Percentiles rank a stretch among this genome's conserved stretches.
These are phyloP conservation scores for Termitomyces bulborhizus DNA, from an alignment of 768 basidiomycete genomes.

Conservation along the genomic window DNA sequence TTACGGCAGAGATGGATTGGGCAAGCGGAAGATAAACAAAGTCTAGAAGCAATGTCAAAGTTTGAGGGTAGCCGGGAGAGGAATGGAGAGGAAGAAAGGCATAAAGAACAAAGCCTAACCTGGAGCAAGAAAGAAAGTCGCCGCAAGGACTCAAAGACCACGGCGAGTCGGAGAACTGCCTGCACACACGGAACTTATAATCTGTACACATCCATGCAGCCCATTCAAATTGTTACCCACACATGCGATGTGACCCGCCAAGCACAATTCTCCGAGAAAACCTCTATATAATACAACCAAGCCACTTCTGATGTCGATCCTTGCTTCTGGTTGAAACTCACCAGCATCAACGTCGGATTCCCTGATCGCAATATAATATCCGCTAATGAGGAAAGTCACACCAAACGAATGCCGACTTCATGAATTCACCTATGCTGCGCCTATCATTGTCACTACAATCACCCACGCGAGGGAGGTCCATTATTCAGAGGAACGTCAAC, in stretches of 20 bases:
- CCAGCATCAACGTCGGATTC: constrained; percentile 88
- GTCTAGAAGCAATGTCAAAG: background rate
- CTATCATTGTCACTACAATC: constrained; percentile 91
- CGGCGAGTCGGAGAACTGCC: too few species aligned
- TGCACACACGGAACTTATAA: too few species aligned
- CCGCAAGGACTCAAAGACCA: too few species aligned
- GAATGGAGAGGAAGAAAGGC: too few species aligned
- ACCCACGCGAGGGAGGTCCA: constrained; percentile 89
- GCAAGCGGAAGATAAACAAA: constrained; percentile 68
- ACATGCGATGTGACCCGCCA: too few species aligned
- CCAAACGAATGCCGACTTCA: constrained; percentile 97
- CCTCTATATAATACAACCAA: constrained; percentile 46
- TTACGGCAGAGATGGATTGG: constrained; percentile 52
- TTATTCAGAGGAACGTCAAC: constrained; percentile 80
- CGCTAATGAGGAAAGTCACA: constrained; percentile 75
- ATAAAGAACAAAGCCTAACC: too few species aligned
- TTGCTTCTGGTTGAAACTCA: constrained; percentile 93
- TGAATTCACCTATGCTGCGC: constrained; percentile 91
- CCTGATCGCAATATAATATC: constrained; percentile 85
- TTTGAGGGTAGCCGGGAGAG: too few species aligned
- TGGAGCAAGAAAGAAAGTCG: too few species aligned
- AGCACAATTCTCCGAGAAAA: too few species aligned
- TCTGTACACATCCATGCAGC: too few species aligned
- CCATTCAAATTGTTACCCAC: too few species aligned
- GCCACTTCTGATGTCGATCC: constrained; percentile 97